A percentile compares a stretch with the other conserved stretches of the same genome.
Evolutionary conservation across 2,329 filamentous ascomycete species (phyloP).

Genomic region (Metarhizium guizhouense): DNA sequence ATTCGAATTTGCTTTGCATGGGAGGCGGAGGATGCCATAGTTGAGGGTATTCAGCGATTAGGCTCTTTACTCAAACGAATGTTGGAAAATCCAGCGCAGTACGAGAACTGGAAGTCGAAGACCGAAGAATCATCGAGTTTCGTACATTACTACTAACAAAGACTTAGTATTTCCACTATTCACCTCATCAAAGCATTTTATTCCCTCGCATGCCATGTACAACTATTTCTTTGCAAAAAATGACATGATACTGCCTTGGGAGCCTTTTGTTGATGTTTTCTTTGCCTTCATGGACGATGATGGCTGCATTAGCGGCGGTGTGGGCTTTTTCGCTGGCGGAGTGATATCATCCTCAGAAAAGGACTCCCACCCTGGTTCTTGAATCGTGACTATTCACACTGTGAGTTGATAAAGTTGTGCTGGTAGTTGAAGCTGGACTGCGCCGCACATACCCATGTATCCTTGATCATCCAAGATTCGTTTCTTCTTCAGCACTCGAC

Average conservation of each 20-base stretch:
- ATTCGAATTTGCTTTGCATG: slow-evolving; percentile 65
- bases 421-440: not conserved
- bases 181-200: not conserved
- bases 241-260: slow-evolving; percentile 80
- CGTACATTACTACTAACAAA: slow-evolving; percentile 14
- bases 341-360: slow-evolving; percentile 83
- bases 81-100: slow-evolving; percentile 18
- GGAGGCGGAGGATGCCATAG: slow-evolving; percentile 56
- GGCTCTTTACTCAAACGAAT: slow-evolving; percentile 34
- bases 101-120: slow-evolving; percentile 8
- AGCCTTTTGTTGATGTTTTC: slow-evolving; percentile 47
- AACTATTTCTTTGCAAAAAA: slow-evolving; percentile 76
- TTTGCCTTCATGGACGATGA: slow-evolving; percentile 43
- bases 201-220: not conserved
- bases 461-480: slow-evolving; percentile 81
- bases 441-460: slow-evolving; percentile 62
- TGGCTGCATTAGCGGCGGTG: slow-evolving; percentile 32
- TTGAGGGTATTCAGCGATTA: slow-evolving; percentile 59
- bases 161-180: not conserved
- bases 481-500: slow-evolving; percentile 81
- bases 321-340: slow-evolving; percentile 42
- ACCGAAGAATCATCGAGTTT: slow-evolving; percentile 5
- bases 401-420: not conserved
- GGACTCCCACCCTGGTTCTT: slow-evolving; percentile 80
- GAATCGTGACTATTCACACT: slow-evolving; percentile 62